Conservation (phyloP, 2,329 filamentous ascomycete genomes). For the Colletotrichum echinochloae region DNA sequence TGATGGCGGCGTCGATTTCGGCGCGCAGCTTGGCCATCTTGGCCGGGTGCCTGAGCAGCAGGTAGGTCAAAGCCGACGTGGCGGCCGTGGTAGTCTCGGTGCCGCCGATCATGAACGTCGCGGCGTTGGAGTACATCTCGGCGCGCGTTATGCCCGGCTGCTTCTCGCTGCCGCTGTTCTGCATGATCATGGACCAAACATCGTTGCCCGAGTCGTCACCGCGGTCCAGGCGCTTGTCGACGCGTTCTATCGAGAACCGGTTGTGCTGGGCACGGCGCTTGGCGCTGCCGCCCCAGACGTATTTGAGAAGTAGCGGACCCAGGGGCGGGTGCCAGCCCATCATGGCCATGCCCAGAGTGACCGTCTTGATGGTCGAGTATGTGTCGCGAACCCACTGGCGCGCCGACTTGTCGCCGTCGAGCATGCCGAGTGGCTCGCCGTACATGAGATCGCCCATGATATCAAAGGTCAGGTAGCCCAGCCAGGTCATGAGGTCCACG, state of each 20-base stretch:
- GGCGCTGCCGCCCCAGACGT: slow-evolving; percentile 25
- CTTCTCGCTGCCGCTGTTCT: slow-evolving; percentile 25
- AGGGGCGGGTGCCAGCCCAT: slow-evolving; percentile 29
- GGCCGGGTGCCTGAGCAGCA: slow-evolving; percentile 51
- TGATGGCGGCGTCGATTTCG: slow-evolving; percentile 49
- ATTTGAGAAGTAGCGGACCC: slow-evolving; percentile 28
- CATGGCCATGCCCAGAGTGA: slow-evolving; percentile 39
- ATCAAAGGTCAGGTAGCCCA: slow-evolving; percentile 47
- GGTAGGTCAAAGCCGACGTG: slow-evolving; percentile 55
- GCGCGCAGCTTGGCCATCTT: slow-evolving; percentile 48
- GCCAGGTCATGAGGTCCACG: slow-evolving; percentile 45
- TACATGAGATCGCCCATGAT: slow-evolving; percentile 49
- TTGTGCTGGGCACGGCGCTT: slow-evolving; percentile 32
- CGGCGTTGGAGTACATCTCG: slow-evolving; percentile 41
- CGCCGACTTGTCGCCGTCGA: slow-evolving; percentile 42
- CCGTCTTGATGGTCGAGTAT: slow-evolving; percentile 42
- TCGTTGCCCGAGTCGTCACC: slow-evolving; percentile 32
- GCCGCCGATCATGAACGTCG: slow-evolving; percentile 51
- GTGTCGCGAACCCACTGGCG: slow-evolving; percentile 47
- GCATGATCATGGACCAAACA: slow-evolving; percentile 36
- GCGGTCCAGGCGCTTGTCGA: slow-evolving; percentile 37
- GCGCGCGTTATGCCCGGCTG: slow-evolving; percentile 26
- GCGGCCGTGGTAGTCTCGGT: slow-evolving; percentile 60
- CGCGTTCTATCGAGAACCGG: slow-evolving; percentile 35
- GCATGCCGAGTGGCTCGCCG: slow-evolving; percentile 47